Evolutionary conservation across 495 filamentous ascomycete species (phyloP).

Genomic region (Daldinia childiae): DNA sequence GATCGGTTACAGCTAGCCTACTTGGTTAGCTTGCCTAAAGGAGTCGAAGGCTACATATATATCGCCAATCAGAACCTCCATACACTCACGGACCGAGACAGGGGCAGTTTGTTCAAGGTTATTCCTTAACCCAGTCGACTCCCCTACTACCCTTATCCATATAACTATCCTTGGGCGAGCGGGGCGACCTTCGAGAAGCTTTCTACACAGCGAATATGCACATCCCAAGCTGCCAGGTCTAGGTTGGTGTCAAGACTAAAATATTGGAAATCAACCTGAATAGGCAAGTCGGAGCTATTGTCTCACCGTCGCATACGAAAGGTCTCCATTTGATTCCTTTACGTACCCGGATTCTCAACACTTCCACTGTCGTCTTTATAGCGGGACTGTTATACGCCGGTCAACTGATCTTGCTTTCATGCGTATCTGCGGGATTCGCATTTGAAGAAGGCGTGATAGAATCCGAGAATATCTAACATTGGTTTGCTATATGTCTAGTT

Average conservation of each 20-base stretch:
- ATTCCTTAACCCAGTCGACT: slow-evolving; percentile 32
- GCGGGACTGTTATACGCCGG: slow-evolving; percentile 9
- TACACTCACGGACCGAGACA: slow-evolving; percentile 38
- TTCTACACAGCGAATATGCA: slow-evolving; percentile 26
- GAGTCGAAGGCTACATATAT: slow-evolving; percentile 25
- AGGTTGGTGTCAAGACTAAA: slow-evolving; percentile 27
- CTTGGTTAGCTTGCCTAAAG: slow-evolving; percentile 25
- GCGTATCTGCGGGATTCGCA: slow-evolving; percentile 10
- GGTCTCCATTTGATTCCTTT: slow-evolving; percentile 1
- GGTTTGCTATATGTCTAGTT: neutral
- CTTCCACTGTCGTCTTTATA: slow-evolving; percentile 8
- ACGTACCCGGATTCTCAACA: slow-evolving; percentile 7
- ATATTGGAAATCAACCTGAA: slow-evolving; percentile 32
- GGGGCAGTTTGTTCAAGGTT: slow-evolving; percentile 33
- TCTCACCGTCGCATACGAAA: slow-evolving; percentile 32
- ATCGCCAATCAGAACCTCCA: slow-evolving; percentile 33
- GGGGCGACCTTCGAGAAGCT: slow-evolving; percentile 41
- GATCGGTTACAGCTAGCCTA: slow-evolving; percentile 35
- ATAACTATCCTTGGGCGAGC: slow-evolving; percentile 18
- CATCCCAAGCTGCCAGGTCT: slow-evolving; percentile 11
- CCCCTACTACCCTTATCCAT: slow-evolving; percentile 17
- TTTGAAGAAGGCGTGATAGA: slow-evolving; percentile 1
- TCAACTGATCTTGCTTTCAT: slow-evolving; percentile 8
- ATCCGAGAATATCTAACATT: slow-evolving; percentile 7
- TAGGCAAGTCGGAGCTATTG: slow-evolving; percentile 40